Evolutionary conservation across 352 stramenopile species (phyloP).

Genomic region (Pythium myriotylum): DNA sequence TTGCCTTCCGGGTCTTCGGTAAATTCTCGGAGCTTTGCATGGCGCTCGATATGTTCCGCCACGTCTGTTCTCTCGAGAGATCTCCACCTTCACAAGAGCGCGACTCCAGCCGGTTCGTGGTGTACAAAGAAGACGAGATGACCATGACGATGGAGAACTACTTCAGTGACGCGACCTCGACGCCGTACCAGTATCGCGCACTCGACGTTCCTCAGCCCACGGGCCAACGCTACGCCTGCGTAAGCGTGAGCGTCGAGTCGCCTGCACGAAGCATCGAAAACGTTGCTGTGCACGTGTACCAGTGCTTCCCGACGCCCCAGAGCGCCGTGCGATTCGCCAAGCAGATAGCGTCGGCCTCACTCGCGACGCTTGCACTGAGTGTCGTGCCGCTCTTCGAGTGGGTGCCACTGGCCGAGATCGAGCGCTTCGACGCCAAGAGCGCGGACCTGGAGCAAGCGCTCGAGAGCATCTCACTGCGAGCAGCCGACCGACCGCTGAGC

Average conservation of each 20-base stretch:
- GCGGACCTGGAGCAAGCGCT: slow-evolving; percentile 68
- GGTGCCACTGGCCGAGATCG: slow-evolving; percentile 65
- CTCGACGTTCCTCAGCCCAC: slow-evolving; percentile 52
- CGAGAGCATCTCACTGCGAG: slow-evolving; percentile 42
- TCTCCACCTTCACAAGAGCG: slow-evolving; percentile 16
- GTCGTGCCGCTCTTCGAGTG: slow-evolving; percentile 85
- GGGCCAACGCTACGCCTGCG: slow-evolving; percentile 75
- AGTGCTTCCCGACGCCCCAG: slow-evolving; percentile 79
- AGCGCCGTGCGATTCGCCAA: slow-evolving; percentile 75
- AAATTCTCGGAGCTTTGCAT: slow-evolving; percentile 71
- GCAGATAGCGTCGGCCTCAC: slow-evolving; percentile 48
- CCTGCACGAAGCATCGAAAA: slow-evolving; percentile 44
- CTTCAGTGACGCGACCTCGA: slow-evolving; percentile 20
- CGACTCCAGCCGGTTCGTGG: slow-evolving; percentile 60
- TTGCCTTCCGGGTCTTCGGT: slow-evolving; percentile 69
- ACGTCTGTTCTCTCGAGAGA: slow-evolving; percentile 63
- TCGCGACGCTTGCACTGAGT: slow-evolving; percentile 46
- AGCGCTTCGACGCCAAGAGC: slow-evolving; percentile 68
- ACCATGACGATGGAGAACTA: slow-evolving; percentile 78
- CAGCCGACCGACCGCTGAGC: slow-evolving; percentile 34
- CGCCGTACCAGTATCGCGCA: slow-evolving; percentile 47
- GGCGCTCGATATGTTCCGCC: slow-evolving; percentile 66
- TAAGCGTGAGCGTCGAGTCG: slow-evolving; percentile 48
- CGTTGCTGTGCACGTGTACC: slow-evolving; percentile 73
- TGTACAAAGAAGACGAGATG: slow-evolving; percentile 87